Evolutionary conservation across 1,284 basidiomycete genomes (phyloP), one percentile per base, ranked within the genome.

Genomic region (Pseudozyma tsukubaensis): DNA sequence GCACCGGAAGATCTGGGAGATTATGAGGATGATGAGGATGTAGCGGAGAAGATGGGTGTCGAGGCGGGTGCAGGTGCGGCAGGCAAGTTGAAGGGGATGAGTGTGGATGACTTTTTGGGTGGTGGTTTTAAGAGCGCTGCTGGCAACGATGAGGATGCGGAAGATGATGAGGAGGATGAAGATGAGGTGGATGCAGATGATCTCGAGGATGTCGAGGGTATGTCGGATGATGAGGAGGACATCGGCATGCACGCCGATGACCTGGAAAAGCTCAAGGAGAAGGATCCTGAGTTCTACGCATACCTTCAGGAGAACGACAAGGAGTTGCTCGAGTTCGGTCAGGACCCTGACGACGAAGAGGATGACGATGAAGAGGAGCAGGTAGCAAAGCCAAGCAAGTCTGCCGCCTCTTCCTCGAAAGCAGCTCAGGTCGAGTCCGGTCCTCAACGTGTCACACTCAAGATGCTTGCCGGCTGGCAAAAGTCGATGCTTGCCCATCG

Each of bases 251-350:
- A 96, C 86, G 86, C 92, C 49, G 85, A 90, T 49, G 92, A 97
- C 59, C 89, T 99, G n/a, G 91, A 92, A 50, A 91, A 93, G 81
- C 89, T 99, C 42, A 92, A 92, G 13, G 92, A 96, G 85, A 96
- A 93, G 85, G 97, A 99, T 84, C 96, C 96, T 18, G 96, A 97
- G 81, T 99, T 99, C 87, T 99, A 90, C 91, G 94, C 97, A 85
- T 99, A 97, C 83, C 88, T 99, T 8, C 91, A 97, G 86, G 94
- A 98, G 86, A 96, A 99, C 83, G 96, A 99, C 86, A 87, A 88
- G 59, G 94, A 94, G 57, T 87, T 99, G 35, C 88, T 99, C 7
- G 88, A 93, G 2, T 99, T 99, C 83, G 82, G 76, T 16, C 62
- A 76, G 37, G 87, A 89, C 40, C 81, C 78, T 16, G 85, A 82